Base-by-base conservation (phyloP, 768 basidiomycete species). In the Mycena metata region DNA sequence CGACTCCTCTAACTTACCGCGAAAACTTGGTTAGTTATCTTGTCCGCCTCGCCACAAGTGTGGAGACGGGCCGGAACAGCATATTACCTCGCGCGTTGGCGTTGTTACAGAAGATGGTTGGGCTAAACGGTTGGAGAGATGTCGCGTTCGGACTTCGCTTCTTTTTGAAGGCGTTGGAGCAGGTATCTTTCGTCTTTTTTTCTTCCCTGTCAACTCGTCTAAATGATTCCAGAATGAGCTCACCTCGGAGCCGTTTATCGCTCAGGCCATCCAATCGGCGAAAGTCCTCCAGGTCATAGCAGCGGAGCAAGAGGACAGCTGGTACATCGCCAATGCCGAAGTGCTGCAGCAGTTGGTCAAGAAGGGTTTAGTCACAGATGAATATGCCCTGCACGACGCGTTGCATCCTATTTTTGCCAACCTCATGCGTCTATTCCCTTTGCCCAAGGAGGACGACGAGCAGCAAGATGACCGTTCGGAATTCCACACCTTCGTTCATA, bases 11-110 rank as follows among this genome's bases (percentile, higher is more conserved):
- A 33, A 84, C 86, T 23, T 90, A 95, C 64, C 88, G 95, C 33
- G 97, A 99, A 79, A 91, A 91, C 66, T 93, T 98, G 81, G 92
- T 98, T 70, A 96, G 95, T 82, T 98, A 96, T 79, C 87, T 99
- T 39, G 90, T 99, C n/a, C 91, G 97, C 52, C 85, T 99, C 51
- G 90, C 94, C 11, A 94, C 94, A 17, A 86, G 88, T 35, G 80
- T 89, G 63, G 89, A 91, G 61, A 78, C 84, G 8, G 79, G 81
- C 8, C 79, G 81, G 68, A 78, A 79, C 30, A 78, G 81, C 17
- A 81, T 93, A 19, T 80, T 91, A 47, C 89, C 91, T 24, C 87
- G 90, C 64, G 90, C 91, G 1, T 80, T 94, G 36, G 76, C 83
- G 0, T 78, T 94, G 30, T 83, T 99, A 57, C 90, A 92, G 73